Evolutionary conservation across 371 early-diverging fungal species (phyloP), one percentile per base, ranked within the genome.

Genomic region (Paraphysoderma sedebokerense): DNA sequence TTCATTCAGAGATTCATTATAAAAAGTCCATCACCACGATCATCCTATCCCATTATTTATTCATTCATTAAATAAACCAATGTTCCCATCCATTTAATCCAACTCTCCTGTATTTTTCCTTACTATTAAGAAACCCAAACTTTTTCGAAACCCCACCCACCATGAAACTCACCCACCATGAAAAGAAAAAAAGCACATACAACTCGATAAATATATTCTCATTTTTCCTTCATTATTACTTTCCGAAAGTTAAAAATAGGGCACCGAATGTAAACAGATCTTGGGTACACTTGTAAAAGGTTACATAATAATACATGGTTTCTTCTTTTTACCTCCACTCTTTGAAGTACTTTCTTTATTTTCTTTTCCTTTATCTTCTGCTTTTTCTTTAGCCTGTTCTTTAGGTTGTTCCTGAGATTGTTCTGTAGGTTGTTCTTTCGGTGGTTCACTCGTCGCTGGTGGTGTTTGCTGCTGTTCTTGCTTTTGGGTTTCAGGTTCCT

Each of bases 381-480:
- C 35, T 61, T 56, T 22, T 50, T 47, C 39, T 61, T 46, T 8
- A 61, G 30, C 26, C 55, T 38, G 15, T 68, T 66, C 44, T 62
- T 58, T 9, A 66, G 66, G 32, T n/a, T n/a, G 66, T 50, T 64
- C 66, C 65, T 50, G 65, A 66, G 49, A 66, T 41, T 60, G 65
- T 60, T 2, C 65, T 65, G 29, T 60, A 58, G 7, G 52, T 52
- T n/a, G 54, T 58, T 26, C 52, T 52, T 23, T 51, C 53, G 36
- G 58, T 22, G 1, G 57, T 57, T 38, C 54, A 13, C 30, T 58
- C 59, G 11, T 54, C 38, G 27, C 48, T 55, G 0, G 48, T 55
- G 24, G 20, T 24, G n/a, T 44, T 34, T 5, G 24, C 34, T 15
- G 51, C 2, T 11, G 35, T 3, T 24, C 17, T 35, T 20, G 35